Evolutionary conservation across 2,329 filamentous ascomycete species (phyloP).

Genomic region (Apiospora malaysiana): DNA sequence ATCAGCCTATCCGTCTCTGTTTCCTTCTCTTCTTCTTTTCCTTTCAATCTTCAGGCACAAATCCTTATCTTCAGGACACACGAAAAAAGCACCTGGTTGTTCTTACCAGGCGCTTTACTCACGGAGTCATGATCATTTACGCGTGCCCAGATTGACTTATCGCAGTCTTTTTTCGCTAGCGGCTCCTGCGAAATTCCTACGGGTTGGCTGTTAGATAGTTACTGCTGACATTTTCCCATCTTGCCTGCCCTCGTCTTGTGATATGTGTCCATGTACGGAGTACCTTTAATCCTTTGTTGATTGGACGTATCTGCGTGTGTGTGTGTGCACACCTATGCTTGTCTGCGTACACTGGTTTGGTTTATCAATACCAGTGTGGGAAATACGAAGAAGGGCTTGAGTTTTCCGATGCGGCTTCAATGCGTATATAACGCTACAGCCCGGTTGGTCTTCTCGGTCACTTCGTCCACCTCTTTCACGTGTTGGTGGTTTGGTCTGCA

Average conservation of each 20-base stretch:
- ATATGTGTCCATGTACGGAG: too few relatives aligned
- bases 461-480: background rate
- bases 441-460: background rate
- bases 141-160: slow-evolving; percentile 76
- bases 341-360: too few relatives aligned
- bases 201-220: slow-evolving; percentile 93
- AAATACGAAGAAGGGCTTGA: too few relatives aligned
- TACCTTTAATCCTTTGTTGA: too few relatives aligned
- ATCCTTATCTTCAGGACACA: slow-evolving; percentile 87
- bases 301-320: background rate
- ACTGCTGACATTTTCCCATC: slow-evolving; percentile 70
- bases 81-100: slow-evolving; percentile 1
- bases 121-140: slow-evolving; percentile 87
- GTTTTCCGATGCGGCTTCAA: too few relatives aligned
- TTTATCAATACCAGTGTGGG: too few relatives aligned
- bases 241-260: too few relatives aligned
- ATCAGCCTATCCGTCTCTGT: slow-evolving; percentile 34
- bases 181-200: slow-evolving; percentile 71
- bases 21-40: slow-evolving; percentile 28
- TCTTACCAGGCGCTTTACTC: slow-evolving; percentile 47
- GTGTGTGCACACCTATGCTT: too few relatives aligned
- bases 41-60: slow-evolving; percentile 62
- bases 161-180: slow-evolving; percentile 97
- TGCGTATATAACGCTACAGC: too few relatives aligned
- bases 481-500: background rate